phyloP scores from a whole-genome alignment of 2,329 filamentous ascomycete genomes.

The Dactylellina haptotyla region DNA sequence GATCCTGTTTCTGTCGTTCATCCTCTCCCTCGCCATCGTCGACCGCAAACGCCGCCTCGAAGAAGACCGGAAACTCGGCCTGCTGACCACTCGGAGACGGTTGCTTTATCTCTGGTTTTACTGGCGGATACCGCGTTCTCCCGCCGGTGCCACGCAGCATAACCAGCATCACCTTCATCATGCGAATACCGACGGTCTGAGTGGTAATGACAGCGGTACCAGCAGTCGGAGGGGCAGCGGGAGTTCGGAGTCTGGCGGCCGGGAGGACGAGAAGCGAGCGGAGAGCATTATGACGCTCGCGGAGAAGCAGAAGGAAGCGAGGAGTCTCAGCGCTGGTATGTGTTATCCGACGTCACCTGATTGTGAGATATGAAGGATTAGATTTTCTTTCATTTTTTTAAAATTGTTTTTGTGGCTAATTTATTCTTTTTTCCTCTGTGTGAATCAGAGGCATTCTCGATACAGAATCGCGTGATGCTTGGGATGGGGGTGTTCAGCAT shows the following conservation, averaged over 20 bases:
- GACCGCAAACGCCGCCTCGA: slow-evolving; percentile 42
- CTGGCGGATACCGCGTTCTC: slow-evolving; percentile 30
- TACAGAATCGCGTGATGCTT: slow-evolving; percentile 52
- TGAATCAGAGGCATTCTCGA: slow-evolving; percentile 50
- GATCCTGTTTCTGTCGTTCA: slow-evolving; percentile 50
- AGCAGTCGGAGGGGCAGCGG: slow-evolving; percentile 33
- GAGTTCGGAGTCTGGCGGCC: slow-evolving; percentile 18
- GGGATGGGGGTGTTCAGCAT: slow-evolving; percentile 48
- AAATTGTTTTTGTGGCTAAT: background rate
- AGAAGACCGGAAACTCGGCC: slow-evolving; percentile 33
- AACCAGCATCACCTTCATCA: background rate
- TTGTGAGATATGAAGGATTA: background rate
- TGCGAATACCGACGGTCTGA: background rate
- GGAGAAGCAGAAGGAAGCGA: slow-evolving; percentile 32
- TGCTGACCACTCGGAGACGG: slow-evolving; percentile 23
- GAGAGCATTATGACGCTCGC: slow-evolving; percentile 21
- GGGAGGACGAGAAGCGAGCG: slow-evolving; percentile 14
- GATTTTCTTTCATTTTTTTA: background rate
- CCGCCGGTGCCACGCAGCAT: background rate
- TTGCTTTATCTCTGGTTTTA: slow-evolving; percentile 40
- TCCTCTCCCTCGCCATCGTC: slow-evolving; percentile 51
- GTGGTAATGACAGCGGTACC: background rate
- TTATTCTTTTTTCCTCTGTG: background rate
- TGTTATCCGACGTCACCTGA: background rate
- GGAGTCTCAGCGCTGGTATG: slow-evolving; percentile 47